Conservation (phyloP, 768 basidiomycete species). For the Boletus rubropictus region DNA sequence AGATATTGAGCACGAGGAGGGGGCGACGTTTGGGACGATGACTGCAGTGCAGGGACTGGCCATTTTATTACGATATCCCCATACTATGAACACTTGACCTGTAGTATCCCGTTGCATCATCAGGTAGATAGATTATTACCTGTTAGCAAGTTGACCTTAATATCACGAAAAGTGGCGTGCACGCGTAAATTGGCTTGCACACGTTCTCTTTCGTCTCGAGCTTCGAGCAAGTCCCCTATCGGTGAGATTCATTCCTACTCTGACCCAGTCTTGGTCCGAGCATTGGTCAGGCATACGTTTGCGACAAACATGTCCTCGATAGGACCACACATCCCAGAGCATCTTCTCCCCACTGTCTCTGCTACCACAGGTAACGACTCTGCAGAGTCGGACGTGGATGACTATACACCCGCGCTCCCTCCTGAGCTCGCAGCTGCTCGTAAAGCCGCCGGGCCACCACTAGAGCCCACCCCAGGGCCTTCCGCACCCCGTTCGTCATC, state of each 20-base stretch:
- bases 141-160: too few species aligned
- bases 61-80: conserved; percentile 12
- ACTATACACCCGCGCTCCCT: conserved; percentile 68
- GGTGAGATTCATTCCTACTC: background rate
- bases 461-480: conserved; percentile 17
- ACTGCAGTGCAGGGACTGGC: conserved; percentile 10
- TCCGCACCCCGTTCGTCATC: conserved; percentile 20
- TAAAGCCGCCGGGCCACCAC: conserved; percentile 27
- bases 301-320: conserved; percentile 41
- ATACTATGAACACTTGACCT: conserved; percentile 12
- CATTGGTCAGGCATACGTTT: background rate
- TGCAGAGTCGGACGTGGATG: conserved; percentile 47
- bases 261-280: background rate
- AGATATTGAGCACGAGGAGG: conserved; percentile 34
- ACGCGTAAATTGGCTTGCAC: too few species aligned
- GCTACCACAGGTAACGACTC: conserved; percentile 24
- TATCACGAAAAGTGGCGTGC: too few species aligned
- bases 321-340: conserved; percentile 53
- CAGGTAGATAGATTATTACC: conserved; percentile 1
- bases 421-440: conserved; percentile 56
- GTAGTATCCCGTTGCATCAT: conserved; percentile 23
- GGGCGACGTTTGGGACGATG: conserved; percentile 6
- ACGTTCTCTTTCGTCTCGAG: background rate
- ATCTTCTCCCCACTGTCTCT: conserved; percentile 30
- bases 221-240: background rate